Percentiles rank a stretch among this genome's conserved stretches.
Evolutionary conservation across 2,329 filamentous ascomycete genomes (phyloP).

Genomic region (Colletotrichum phormii): DNA sequence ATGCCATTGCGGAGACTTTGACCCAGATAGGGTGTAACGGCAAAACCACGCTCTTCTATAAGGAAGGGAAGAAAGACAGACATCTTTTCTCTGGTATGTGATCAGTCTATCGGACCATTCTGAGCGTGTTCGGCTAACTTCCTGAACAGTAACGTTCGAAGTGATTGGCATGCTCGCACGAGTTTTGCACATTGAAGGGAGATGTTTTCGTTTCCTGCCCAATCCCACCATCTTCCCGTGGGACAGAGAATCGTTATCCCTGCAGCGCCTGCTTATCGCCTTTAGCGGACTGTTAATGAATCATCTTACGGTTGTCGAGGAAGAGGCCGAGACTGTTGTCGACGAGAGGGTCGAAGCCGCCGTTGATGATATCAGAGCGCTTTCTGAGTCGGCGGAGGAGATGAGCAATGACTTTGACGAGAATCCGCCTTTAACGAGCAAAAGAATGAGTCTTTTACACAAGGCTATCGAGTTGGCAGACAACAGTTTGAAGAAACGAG

Average conservation of each 20-base stretch:
- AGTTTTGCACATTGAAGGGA: constrained; percentile 48
- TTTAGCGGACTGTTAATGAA: constrained; percentile 46
- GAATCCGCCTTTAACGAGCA: background rate
- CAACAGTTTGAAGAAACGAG: constrained; percentile 39
- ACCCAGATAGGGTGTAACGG: constrained; percentile 52
- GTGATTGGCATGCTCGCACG: constrained; percentile 55
- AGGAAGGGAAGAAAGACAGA: constrained; percentile 28
- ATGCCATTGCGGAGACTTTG: constrained; percentile 50
- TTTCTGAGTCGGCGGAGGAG: background rate
- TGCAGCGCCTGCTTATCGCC: constrained; percentile 54
- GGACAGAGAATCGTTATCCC: constrained; percentile 61
- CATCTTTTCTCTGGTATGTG: constrained; percentile 43
- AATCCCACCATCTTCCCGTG: constrained; percentile 63
- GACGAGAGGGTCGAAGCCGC: background rate
- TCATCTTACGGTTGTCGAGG: constrained; percentile 33
- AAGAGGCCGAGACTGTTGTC: constrained; percentile 37
- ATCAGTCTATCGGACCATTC: too few species aligned
- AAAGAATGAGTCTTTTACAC: background rate
- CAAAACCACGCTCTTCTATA: constrained; percentile 46
- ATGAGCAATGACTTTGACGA: background rate
- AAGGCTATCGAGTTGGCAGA: constrained; percentile 23
- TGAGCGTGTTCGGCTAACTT: background rate
- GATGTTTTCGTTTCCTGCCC: constrained; percentile 53
- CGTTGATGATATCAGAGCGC: background rate
- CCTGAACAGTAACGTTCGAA: constrained; percentile 48